Evolutionary conservation across 345 rosid species (phyloP).

Genomic region (Aquilaria yunnanensis): DNA sequence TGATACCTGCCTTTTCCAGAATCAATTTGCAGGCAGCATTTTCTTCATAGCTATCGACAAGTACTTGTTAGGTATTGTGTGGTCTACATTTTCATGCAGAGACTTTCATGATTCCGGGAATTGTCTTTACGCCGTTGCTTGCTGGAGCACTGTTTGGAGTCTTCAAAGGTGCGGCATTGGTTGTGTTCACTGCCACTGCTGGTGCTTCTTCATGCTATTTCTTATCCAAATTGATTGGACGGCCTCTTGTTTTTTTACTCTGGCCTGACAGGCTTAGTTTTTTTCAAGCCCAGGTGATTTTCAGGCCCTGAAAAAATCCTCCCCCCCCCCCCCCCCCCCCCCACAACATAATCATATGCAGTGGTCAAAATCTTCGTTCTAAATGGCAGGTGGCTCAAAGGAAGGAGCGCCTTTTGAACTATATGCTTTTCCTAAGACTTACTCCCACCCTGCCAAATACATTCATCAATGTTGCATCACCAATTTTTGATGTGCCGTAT

Average conservation of each 20-base stretch:
- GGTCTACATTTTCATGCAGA: constrained; percentile 18
- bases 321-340: constrained; percentile 75
- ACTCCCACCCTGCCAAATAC: no score
- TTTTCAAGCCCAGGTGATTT: no score
- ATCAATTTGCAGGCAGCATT: constrained; percentile 70
- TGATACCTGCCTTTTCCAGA: constrained; percentile 56
- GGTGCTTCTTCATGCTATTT: constrained; percentile 96
- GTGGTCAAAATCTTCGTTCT: no score
- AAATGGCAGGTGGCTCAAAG: no score
- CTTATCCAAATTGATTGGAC: constrained; percentile 77
- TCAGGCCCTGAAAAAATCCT: no score
- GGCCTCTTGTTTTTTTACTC: constrained; percentile 67
- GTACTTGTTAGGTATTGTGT: not conserved
- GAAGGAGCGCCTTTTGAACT: no score
- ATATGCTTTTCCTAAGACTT: no score
- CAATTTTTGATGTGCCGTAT: no score
- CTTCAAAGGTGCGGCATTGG: constrained; percentile 67
- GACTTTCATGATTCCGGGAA: constrained; percentile 94
- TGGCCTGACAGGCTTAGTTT: constrained; percentile 98
- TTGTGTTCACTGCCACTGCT: constrained; percentile 29
- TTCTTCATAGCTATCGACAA: constrained; percentile 56
- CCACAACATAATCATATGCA: no score
- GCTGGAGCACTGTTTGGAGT: constrained; percentile 95
- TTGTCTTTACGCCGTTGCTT: constrained; percentile 88
- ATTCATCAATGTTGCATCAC: no score